These are phyloP conservation scores for Aspergillus awamori DNA, from an alignment of 2,329 filamentous ascomycete species.

Conservation along the genomic window DNA sequence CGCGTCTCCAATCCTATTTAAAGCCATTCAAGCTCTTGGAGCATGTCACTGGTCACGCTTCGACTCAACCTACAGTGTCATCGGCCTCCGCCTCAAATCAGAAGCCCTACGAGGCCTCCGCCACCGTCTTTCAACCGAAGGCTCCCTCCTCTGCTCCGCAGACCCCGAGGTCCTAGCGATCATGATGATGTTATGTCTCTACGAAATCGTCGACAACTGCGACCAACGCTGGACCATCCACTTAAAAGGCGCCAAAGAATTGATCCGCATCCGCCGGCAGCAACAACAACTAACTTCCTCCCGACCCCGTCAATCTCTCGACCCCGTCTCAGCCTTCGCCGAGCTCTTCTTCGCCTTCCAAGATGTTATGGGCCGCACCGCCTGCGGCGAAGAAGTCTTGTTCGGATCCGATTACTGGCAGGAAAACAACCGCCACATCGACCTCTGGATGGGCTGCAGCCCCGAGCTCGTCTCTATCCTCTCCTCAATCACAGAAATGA, in stretches of 20 bases:
- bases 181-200: constrained; percentile 53
- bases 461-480: constrained; percentile 51
- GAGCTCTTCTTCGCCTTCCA: constrained; percentile 57
- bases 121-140: constrained; percentile 34
- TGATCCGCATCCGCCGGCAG: constrained; percentile 46
- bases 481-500: constrained; percentile 53
- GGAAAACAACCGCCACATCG: constrained; percentile 41
- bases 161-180: constrained; percentile 44
- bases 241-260: constrained; percentile 51
- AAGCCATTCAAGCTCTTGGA: constrained; percentile 43
- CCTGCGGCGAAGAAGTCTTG: constrained; percentile 51
- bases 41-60: constrained; percentile 42
- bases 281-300: constrained; percentile 13
- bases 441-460: constrained; percentile 55
- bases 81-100: constrained; percentile 43
- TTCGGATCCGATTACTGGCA: constrained; percentile 55
- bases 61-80: constrained; percentile 33
- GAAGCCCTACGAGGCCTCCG: constrained; percentile 42
- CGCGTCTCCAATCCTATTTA: constrained; percentile 42
- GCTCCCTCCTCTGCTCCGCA: constrained; percentile 29
- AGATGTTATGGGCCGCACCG: constrained; percentile 55
- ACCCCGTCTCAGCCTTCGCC: constrained; percentile 40
- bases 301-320: constrained; percentile 16
- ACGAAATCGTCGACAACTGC: constrained; percentile 50
- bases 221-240: constrained; percentile 54